Base-by-base conservation (phyloP, 1,284 basidiomycete species). In the Exobasidium cylindrosporum region DNA sequence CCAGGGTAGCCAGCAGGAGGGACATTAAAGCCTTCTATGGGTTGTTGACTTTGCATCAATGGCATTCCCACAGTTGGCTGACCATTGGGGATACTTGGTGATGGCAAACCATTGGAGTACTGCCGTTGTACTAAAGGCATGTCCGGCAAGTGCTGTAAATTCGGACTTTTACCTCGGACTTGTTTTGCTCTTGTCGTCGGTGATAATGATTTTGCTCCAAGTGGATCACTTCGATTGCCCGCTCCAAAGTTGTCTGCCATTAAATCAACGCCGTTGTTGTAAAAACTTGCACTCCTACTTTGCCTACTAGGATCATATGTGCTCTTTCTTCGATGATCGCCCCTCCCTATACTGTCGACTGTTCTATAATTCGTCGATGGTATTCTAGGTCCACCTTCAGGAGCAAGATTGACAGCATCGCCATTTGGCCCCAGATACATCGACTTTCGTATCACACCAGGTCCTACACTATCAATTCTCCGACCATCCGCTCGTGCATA, bases 361-460 rank as follows among this genome's bases (percentile, higher is more conserved):
- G 54, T 58, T 46, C 60, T n/a, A 21, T 57, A 28, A 24, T 30
- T 46, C 50, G 21, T 40, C 31, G 23, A 30, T 24, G 29, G 28
- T 17, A 21, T 52, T 60, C 32, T n/a, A 31, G 23, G 17, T 29
- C 26, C 40, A 31, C 49, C 31, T 24, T 52, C n/a, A 23, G 43
- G 13, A n/a, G 23, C 57, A 23, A 14, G 5, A 24, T 21, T 21
- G 21, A 35, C 29, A 10, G 52, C 28, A 30, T 21, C 53, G 11
- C 31, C 61, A 45, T 61, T 54, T 17, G 26, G 29, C 2, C 30
- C 26, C 31, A 57, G 21, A 58, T 52, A 62, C 55, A 62, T 52
- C 23, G 53, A 57, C 32, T 62, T 62, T n/a, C 61, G 55, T 29
- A 62, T 26, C 23, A 50, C 45, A 44, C 61, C 61, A n/a, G 61